Percentiles rank a stretch among this genome's conserved stretches.
Conservation (phyloP, 345 rosid species). For the Salix udensis region DNA sequence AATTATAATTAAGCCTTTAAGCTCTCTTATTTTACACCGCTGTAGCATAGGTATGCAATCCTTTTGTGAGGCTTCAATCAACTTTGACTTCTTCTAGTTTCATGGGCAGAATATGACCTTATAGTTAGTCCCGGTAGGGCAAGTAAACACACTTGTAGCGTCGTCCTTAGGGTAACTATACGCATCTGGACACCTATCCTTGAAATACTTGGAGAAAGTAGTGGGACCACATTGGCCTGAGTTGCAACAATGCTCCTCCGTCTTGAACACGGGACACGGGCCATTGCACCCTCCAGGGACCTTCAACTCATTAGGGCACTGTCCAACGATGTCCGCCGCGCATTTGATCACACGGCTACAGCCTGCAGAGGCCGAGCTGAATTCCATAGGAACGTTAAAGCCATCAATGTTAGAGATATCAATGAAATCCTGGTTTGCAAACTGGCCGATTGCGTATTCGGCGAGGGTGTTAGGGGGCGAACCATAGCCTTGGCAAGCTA, state of each 20-base stretch:
- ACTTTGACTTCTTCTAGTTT: neutral
- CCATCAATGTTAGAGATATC: conserved; percentile 40
- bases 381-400: conserved; percentile 40
- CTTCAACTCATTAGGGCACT: conserved; percentile 38
- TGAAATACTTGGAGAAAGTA: conserved; percentile 35
- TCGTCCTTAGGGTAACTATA: conserved; percentile 57
- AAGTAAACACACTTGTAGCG: conserved; percentile 28
- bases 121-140: conserved; percentile 31
- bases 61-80: too few species aligned
- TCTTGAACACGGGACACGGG: conserved; percentile 37
- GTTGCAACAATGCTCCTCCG: conserved; percentile 42
- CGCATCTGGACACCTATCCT: conserved; percentile 52
- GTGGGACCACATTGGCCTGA: conserved; percentile 44
- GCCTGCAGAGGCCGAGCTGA: conserved; percentile 18
- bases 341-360: conserved; percentile 32
- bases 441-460: conserved; percentile 24
- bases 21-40: neutral
- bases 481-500: conserved; percentile 30
- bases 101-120: conserved; percentile 37
- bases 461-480: conserved; percentile 32
- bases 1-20: neutral
- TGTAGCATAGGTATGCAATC: too few species aligned
- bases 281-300: conserved; percentile 44
- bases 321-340: conserved; percentile 27
- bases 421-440: conserved; percentile 19